Evolutionary conservation across 2,329 filamentous ascomycete genomes (phyloP).

Genomic region (Trichoderma brevicompactum): DNA sequence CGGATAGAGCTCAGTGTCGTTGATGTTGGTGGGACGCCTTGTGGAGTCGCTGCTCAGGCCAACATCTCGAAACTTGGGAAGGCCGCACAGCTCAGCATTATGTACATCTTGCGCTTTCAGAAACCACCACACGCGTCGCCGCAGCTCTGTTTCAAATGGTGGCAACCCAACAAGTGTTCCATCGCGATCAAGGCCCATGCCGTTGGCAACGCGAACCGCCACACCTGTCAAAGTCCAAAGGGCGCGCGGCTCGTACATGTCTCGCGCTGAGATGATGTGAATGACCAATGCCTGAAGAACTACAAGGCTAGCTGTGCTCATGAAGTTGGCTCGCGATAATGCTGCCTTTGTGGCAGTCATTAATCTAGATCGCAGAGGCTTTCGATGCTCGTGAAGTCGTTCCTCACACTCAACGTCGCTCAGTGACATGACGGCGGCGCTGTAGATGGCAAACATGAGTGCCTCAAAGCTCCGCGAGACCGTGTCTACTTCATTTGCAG

Average conservation of each 20-base stretch:
- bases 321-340: no score
- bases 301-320: not conserved
- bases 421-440: constrained; percentile 16
- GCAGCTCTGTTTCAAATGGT: not conserved
- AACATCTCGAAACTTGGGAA: constrained; percentile 19
- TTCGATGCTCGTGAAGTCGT: constrained; percentile 15
- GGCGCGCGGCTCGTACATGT: constrained; percentile 11
- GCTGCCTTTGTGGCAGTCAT: no score
- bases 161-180: constrained; percentile 8
- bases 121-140: constrained; percentile 12
- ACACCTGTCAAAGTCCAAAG: constrained; percentile 17
- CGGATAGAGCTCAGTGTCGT: no score
- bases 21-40: constrained; percentile 5
- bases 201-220: constrained; percentile 9
- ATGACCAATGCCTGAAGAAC: constrained; percentile 13
- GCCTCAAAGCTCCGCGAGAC: constrained; percentile 15
- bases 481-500: constrained; percentile 1
- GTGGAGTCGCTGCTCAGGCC: constrained; percentile 13
- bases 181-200: constrained; percentile 18
- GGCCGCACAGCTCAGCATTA: constrained; percentile 10
- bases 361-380: constrained; percentile 7
- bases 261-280: constrained; percentile 13
- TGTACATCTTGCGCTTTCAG: constrained; percentile 16
- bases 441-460: constrained; percentile 21
- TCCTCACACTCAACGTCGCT: constrained; percentile 15